phyloP scores from a whole-genome alignment of 164 flowering plant genomes.

The Echeveria elegans region DNA sequence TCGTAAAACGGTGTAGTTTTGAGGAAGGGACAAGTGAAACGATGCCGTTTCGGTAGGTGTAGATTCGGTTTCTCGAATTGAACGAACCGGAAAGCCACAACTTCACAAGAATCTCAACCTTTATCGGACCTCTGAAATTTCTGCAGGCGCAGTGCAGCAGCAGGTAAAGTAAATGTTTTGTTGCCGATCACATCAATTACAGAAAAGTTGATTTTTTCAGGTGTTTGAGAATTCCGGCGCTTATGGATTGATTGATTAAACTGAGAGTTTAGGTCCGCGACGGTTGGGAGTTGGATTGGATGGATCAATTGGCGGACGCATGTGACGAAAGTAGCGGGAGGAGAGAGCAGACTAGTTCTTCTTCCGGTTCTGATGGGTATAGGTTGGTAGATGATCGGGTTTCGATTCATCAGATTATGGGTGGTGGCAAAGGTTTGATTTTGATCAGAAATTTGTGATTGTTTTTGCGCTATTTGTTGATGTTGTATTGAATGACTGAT shows the following conservation, averaged over 20 bases:
- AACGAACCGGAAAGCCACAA: not conserved
- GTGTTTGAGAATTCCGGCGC: not conserved
- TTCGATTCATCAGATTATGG: slow-evolving; percentile 38
- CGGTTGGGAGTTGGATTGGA: not conserved
- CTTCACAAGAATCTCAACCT: not conserved
- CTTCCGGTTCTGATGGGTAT: slow-evolving; percentile 18
- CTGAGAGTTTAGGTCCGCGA: slow-evolving; percentile 3
- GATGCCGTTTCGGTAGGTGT: not conserved
- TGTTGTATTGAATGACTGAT: not conserved
- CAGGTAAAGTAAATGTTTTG: not conserved
- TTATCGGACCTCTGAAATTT: too few relatives aligned
- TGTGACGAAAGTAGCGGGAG: not conserved
- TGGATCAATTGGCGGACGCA: not conserved
- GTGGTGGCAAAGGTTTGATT: slow-evolving; percentile 43
- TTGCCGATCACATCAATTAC: not conserved
- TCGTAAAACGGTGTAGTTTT: not conserved
- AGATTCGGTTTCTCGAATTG: not conserved
- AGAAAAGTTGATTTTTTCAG: not conserved
- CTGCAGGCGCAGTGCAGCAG: too few relatives aligned
- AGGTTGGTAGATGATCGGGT: slow-evolving; percentile 28
- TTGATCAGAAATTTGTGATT: not conserved
- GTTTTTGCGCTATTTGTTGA: not conserved
- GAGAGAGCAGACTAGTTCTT: not conserved
- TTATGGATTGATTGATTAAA: not conserved
- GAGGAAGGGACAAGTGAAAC: not conserved